A percentile compares a stretch with the other conserved stretches of the same genome.
These are phyloP conservation scores for Pythium phragmiticola DNA, from an alignment of 352 stramenopile species.

Conservation along the genomic window DNA sequence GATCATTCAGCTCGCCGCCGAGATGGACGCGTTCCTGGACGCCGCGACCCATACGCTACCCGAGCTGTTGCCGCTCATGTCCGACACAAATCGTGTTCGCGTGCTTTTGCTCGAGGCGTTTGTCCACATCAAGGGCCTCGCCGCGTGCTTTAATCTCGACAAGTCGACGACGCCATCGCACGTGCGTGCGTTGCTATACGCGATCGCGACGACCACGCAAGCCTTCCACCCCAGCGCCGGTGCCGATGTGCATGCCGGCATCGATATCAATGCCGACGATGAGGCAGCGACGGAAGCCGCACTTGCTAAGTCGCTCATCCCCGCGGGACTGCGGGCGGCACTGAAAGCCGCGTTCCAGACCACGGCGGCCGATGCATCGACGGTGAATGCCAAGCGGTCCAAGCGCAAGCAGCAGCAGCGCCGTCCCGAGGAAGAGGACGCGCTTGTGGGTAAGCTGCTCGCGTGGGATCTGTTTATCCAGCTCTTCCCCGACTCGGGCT, in stretches of 20 bases:
- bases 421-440: slow-evolving; percentile 38
- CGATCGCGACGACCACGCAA: slow-evolving; percentile 48
- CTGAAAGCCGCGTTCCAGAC: slow-evolving; percentile 49
- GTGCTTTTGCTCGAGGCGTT: slow-evolving; percentile 62
- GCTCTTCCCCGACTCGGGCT: slow-evolving; percentile 54
- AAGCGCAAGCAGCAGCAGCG: slow-evolving; percentile 49
- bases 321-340: slow-evolving; percentile 56
- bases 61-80: slow-evolving; percentile 39
- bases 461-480: slow-evolving; percentile 85
- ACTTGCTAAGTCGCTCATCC: slow-evolving; percentile 62
- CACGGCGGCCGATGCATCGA: not conserved
- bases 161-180: slow-evolving; percentile 42
- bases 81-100: slow-evolving; percentile 44
- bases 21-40: slow-evolving; percentile 46
- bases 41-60: slow-evolving; percentile 39
- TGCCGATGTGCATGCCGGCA: slow-evolving; percentile 22
- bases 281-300: slow-evolving; percentile 70
- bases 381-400: slow-evolving; percentile 16
- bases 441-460: slow-evolving; percentile 54
- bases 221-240: slow-evolving; percentile 33
- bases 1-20: slow-evolving; percentile 51
- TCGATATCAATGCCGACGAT: slow-evolving; percentile 81
- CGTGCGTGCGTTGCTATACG: slow-evolving; percentile 62
- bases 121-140: slow-evolving; percentile 52
- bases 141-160: slow-evolving; percentile 60